Conservation (phyloP, 192 early-diverging fungal genomes). For the Coemansia asiatica region DNA sequence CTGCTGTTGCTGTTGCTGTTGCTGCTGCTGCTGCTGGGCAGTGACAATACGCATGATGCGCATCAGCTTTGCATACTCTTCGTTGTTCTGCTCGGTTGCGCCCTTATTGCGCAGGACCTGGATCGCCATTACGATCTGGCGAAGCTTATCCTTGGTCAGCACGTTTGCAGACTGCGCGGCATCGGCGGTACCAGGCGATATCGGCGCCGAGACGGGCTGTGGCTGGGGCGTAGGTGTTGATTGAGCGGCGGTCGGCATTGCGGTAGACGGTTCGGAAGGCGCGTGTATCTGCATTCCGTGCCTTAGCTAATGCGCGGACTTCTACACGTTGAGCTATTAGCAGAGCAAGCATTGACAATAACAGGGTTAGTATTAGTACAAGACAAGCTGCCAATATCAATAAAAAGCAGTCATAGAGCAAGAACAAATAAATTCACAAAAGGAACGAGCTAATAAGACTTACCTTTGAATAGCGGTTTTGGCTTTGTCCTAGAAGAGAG, state of each 20-base stretch:
- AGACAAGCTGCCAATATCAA: too few relatives aligned
- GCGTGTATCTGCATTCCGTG: constrained; percentile 2
- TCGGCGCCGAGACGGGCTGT: background rate
- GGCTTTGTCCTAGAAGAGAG: too few relatives aligned
- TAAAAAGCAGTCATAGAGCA: too few relatives aligned
- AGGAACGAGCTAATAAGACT: too few relatives aligned
- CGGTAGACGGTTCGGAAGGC: background rate
- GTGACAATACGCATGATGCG: constrained; percentile 49
- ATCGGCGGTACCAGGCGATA: background rate
- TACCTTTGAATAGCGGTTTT: too few relatives aligned
- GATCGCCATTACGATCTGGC: constrained; percentile 33
- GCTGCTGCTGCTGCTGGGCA: constrained; percentile 48
- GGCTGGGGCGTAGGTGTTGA: background rate
- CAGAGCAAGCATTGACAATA: too few relatives aligned
- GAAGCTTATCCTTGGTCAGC: constrained; percentile 35
- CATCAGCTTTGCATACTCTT: constrained; percentile 72
- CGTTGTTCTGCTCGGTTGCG: constrained; percentile 74
- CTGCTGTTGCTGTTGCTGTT: constrained; percentile 33
- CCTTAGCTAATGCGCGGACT: background rate
- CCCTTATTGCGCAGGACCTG: constrained; percentile 63
- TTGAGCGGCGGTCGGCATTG: constrained; percentile 1
- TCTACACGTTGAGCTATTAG: too few relatives aligned
- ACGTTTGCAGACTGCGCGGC: constrained; percentile 5
- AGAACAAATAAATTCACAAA: too few relatives aligned
- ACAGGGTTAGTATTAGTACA: too few relatives aligned